Conservation (phyloP, 1,284 basidiomycete species). For the Puccinia polysora region DNA sequence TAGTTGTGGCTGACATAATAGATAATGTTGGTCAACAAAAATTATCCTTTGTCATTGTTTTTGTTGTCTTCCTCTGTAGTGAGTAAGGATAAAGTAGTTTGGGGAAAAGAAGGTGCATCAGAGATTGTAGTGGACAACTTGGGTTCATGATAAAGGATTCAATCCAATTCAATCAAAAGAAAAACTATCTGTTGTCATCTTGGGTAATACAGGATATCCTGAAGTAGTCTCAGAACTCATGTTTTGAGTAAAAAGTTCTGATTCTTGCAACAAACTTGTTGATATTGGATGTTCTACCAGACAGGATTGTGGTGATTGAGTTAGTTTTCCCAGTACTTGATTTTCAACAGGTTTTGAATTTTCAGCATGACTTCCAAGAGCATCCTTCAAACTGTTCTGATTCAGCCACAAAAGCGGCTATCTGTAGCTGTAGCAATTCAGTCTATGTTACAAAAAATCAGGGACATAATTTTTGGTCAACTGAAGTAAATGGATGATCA, state of each 20-base stretch:
- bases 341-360: neutral
- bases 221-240: too few species aligned
- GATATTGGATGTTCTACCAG: neutral
- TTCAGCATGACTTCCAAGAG: neutral
- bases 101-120: neutral
- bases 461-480: neutral
- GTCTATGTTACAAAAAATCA: slow-evolving; percentile 12
- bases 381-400: neutral
- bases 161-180: neutral
- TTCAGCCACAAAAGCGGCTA: slow-evolving; percentile 24
- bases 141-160: neutral
- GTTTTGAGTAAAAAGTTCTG: too few species aligned
- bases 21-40: slow-evolving; percentile 8
- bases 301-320: neutral
- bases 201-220: too few species aligned
- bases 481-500: neutral
- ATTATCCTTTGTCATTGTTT: too few species aligned
- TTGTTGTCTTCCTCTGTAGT: too few species aligned
- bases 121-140: too few species aligned
- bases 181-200: too few species aligned
- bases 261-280: slow-evolving; percentile 3
- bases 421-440: slow-evolving; percentile 38
- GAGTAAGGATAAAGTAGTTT: neutral
- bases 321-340: neutral
- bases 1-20: neutral